These are phyloP conservation scores for Cryptococcus amylolentus DNA, from an alignment of 1,284 basidiomycete species.

Conservation along the genomic window DNA sequence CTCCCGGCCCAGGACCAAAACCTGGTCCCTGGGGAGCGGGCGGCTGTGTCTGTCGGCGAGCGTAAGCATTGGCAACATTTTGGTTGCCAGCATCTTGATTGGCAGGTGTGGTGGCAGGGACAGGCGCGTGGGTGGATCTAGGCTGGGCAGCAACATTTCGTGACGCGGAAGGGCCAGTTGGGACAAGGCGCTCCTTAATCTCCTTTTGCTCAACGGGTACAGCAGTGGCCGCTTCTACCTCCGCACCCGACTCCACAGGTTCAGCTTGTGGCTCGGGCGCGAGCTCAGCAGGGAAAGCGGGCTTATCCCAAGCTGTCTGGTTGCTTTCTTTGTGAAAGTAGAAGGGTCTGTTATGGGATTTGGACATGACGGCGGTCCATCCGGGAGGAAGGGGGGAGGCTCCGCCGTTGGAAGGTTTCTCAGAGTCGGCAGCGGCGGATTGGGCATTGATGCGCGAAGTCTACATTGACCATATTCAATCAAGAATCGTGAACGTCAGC, in stretches of 20 bases:
- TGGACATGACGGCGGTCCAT: conserved; percentile 23
- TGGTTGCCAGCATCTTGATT: no score
- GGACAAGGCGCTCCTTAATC: no score
- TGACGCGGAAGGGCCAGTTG: no score
- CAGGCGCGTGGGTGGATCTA: no score
- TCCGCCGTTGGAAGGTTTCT: neutral
- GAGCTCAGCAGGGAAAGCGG: conserved; percentile 2
- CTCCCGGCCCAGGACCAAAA: no score
- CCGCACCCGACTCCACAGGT: neutral
- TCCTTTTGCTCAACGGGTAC: neutral
- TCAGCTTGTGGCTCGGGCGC: neutral
- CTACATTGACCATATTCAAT: neutral
- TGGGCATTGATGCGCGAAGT: neutral
- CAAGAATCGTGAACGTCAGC: neutral
- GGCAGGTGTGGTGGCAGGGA: no score
- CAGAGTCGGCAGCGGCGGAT: neutral
- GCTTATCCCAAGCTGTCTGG: conserved; percentile 19
- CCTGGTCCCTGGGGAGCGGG: conserved; percentile 1
- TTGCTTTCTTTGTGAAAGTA: conserved; percentile 19
- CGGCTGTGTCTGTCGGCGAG: neutral
- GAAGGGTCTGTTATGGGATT: conserved; percentile 18
- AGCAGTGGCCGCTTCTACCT: neutral
- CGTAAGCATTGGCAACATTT: conserved; percentile 2
- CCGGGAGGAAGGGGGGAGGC: conserved; percentile 16
- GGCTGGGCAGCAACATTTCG: no score